Percentiles rank a stretch among this genome's conserved stretches.
Conservation (phyloP, 768 basidiomycete genomes). For the Naganishia onofrii region DNA sequence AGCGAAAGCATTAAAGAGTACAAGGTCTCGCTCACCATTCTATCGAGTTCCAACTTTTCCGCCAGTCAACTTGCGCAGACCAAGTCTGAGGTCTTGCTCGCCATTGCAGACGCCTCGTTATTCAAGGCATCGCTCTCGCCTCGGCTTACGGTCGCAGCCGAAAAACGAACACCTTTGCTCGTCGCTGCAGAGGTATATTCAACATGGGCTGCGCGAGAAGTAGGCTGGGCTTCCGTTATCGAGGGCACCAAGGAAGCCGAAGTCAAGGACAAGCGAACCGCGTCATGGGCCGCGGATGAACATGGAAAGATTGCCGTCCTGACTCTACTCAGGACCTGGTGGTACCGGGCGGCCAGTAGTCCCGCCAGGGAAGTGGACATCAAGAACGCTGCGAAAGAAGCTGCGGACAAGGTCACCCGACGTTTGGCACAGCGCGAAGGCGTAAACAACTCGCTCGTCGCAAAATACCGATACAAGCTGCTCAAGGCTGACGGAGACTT, state of each 20-base stretch:
- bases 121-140: conserved; percentile 48
- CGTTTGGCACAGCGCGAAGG: conserved; percentile 47
- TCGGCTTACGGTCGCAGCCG: conserved; percentile 41
- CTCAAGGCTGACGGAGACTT: conserved; percentile 46
- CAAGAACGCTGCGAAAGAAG: conserved; percentile 46
- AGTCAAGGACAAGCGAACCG: conserved; percentile 42
- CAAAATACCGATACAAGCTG: conserved; percentile 43
- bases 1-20: conserved; percentile 47
- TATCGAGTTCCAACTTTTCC: conserved; percentile 40
- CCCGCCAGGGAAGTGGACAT: conserved; percentile 45
- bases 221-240: conserved; percentile 51
- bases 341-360: conserved; percentile 49
- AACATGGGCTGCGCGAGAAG: conserved; percentile 51
- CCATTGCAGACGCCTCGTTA: conserved; percentile 43
- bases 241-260: conserved; percentile 45
- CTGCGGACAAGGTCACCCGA: conserved; percentile 47
- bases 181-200: conserved; percentile 51
- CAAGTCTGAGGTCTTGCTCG: conserved; percentile 43
- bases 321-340: conserved; percentile 47
- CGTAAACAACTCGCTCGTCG: conserved; percentile 22
- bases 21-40: conserved; percentile 47
- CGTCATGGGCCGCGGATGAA: conserved; percentile 46
- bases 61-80: conserved; percentile 39
- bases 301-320: conserved; percentile 47
- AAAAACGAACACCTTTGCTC: conserved; percentile 43